Evolutionary conservation across 768 basidiomycete genomes (phyloP), one percentile per base, ranked within the genome.

Genomic region (Agaricus sinodeliciosus): DNA sequence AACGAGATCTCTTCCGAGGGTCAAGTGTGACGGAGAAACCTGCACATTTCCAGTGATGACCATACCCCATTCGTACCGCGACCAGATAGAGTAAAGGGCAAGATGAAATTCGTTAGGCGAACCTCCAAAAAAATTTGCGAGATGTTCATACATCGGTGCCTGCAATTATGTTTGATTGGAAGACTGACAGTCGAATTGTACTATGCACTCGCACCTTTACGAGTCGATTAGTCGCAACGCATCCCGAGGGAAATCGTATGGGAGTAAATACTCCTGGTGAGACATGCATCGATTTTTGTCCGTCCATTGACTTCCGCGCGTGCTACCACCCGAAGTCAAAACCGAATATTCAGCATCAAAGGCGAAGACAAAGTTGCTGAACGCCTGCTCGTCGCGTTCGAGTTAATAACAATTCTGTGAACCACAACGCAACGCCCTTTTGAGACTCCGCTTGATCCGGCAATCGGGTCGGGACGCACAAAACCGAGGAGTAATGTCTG

Each of bases 101-200:
- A 75, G 62, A 64, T 93, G 88, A 41, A 72, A 65, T 12, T 69
- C 59, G 57, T 87, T 90, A 0, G 94, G 93, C 9, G 79, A 76
- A 0, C 90, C 90, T 18, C 90, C 88, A 9, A 69, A 69, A 27
- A 85, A 70, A 3, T 65, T 57, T 0, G 85, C 78, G 9, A 95
- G 72, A 60, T 91, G 85, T 65, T 97, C 94, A 58, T 94, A 94
- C 78, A 94, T 75, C 0, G 94, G 84, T n/a, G 81, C 90, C 92
- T 97, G 19, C 42, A 19, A 26, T 35, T 3, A 34, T 18, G 13
- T 4, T 48, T 43, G 3, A 15, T 45, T 18, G 25, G 28, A 19
- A 19, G 35, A 40, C 27, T 8, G 35, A 52, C 35, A 31, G 15
- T 15, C 12, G 34, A 28, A 11, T 9, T 8, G 8, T 16, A n/a